Conservation (phyloP, 108 stramenopile genomes). For the Asterionellopsis glacialis region DNA sequence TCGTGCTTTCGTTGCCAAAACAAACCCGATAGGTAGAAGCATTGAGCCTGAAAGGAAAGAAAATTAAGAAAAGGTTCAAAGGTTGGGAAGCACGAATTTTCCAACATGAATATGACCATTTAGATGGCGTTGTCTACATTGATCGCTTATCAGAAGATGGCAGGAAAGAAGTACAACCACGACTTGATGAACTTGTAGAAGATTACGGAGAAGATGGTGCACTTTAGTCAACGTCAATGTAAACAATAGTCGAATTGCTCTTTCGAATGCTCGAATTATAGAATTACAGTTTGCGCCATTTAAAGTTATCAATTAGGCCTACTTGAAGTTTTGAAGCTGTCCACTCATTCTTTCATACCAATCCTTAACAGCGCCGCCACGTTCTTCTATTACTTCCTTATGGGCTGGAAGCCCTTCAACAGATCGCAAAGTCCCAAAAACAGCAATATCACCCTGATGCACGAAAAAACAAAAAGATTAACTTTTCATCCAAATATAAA, state of each 20-base stretch:
- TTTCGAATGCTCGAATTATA: background rate
- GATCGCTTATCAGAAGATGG: slow-evolving; percentile 73
- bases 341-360: slow-evolving; percentile 45
- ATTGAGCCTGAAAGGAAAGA: slow-evolving; percentile 64
- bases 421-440: slow-evolving; percentile 78
- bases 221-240: slow-evolving; percentile 22
- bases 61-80: slow-evolving; percentile 81
- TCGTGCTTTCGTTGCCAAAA: too few species aligned
- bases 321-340: background rate
- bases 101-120: slow-evolving; percentile 98
- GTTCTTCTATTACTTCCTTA: slow-evolving; percentile 24
- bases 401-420: slow-evolving; percentile 62
- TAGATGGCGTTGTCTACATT: slow-evolving; percentile 82
- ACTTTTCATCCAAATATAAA: slow-evolving; percentile 20
- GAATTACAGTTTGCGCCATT: too few species aligned
- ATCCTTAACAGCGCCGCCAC: slow-evolving; percentile 27
- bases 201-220: slow-evolving; percentile 71
- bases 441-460: slow-evolving; percentile 76
- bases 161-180: slow-evolving; percentile 46
- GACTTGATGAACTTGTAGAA: slow-evolving; percentile 61
- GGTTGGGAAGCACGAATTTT: slow-evolving; percentile 89
- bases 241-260: background rate
- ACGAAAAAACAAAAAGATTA: slow-evolving; percentile 19
- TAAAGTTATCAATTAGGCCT: background rate
- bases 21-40: slow-evolving; percentile 48